Percentiles rank a stretch among this genome's conserved stretches.
Conservation (phyloP, 108 stramenopile species). For the Conticribra guillardii region DNA sequence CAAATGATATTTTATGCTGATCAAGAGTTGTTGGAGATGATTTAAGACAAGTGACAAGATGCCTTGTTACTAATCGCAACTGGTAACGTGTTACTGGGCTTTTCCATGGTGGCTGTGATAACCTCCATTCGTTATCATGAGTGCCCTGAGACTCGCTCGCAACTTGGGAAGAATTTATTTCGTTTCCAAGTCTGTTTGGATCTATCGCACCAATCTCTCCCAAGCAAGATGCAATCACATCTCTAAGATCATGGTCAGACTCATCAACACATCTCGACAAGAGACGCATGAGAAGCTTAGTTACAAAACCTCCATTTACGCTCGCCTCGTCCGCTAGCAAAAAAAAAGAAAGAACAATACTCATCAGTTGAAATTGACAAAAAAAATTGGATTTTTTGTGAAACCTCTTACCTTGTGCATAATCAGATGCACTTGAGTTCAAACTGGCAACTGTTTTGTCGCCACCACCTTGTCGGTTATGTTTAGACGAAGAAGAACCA, state of each 20-base stretch:
- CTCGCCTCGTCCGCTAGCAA: conserved; percentile 15
- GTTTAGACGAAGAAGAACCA: conserved; percentile 8
- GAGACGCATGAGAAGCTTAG: conserved; percentile 66
- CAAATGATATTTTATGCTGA: conserved; percentile 84
- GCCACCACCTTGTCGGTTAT: not conserved
- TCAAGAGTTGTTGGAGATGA: conserved; percentile 68
- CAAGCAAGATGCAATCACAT: conserved; percentile 70
- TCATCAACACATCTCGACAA: conserved; percentile 72
- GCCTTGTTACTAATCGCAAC: conserved; percentile 74
- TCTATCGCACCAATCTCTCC: conserved; percentile 89
- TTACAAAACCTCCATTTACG: conserved; percentile 55
- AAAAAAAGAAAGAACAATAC: not conserved
- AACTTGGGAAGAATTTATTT: conserved; percentile 42
- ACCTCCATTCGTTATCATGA: conserved; percentile 57
- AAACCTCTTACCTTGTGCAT: conserved; percentile 16
- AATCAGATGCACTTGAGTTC: not conserved
- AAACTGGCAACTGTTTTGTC: not conserved
- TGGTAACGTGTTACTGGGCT: conserved; percentile 59
- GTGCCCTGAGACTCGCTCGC: conserved; percentile 19
- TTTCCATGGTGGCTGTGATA: conserved; percentile 84
- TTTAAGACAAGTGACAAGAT: conserved; percentile 74
- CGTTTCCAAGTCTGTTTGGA: conserved; percentile 60
- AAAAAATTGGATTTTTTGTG: conserved; percentile 3
- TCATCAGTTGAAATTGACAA: not conserved
- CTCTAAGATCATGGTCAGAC: conserved; percentile 54